Evolutionary conservation across 106 monocot species (phyloP).

Genomic region (Xerophyta viscosa): DNA sequence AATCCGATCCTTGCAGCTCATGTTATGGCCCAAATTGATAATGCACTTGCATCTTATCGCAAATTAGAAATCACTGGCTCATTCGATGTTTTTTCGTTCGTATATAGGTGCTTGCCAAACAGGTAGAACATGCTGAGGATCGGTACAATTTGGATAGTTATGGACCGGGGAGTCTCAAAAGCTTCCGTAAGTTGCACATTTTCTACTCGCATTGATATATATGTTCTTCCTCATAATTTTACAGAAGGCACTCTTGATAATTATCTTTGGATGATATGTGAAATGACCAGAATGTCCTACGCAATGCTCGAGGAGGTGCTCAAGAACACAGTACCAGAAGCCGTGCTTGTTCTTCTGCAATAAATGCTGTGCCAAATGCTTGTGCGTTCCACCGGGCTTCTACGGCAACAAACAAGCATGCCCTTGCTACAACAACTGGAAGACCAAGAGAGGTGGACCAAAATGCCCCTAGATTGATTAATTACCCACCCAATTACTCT

Average conservation of each 20-base stretch:
- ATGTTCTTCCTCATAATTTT: too few species aligned
- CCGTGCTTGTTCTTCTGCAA: constrained; percentile 18
- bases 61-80: too few species aligned
- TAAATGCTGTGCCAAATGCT: constrained; percentile 8
- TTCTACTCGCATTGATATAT: not conserved
- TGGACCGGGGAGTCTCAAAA: constrained; percentile 1
- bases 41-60: too few species aligned
- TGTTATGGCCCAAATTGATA: too few species aligned
- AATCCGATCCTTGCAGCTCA: too few species aligned
- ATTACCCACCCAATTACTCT: not conserved
- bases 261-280: not conserved
- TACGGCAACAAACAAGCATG: constrained; percentile 11
- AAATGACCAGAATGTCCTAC: constrained; percentile 1
- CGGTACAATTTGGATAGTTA: not conserved
- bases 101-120: not conserved
- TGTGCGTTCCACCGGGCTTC: constrained; percentile 3
- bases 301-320: constrained; percentile 6
- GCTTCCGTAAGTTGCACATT: not conserved
- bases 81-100: too few species aligned
- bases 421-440: constrained; percentile 20
- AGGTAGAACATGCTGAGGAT: not conserved
- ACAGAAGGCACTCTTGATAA: too few species aligned
- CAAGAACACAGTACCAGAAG: constrained; percentile 12
- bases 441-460: constrained; percentile 8
- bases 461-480: constrained; percentile 4